Evolutionary conservation across 1,284 basidiomycete species (phyloP).

Genomic region (Chalciporus sp.): DNA sequence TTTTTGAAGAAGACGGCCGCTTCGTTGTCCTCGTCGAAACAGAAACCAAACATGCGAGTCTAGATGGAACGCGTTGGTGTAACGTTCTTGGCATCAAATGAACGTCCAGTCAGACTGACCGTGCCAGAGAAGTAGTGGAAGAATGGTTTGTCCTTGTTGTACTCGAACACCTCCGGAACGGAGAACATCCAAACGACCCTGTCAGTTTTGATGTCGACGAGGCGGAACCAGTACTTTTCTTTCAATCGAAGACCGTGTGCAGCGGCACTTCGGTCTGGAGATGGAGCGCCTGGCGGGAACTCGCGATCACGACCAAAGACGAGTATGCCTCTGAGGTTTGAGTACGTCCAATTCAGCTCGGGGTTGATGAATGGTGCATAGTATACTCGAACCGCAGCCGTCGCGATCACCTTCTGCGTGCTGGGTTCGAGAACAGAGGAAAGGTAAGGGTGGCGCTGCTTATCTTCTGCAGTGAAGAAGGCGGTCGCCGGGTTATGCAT

Average conservation of each 20-base stretch:
- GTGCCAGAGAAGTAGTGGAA: conserved; percentile 89
- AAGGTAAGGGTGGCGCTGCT: conserved; percentile 40
- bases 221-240: conserved; percentile 67
- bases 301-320: conserved; percentile 69
- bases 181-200: conserved; percentile 90
- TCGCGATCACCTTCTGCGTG: conserved; percentile 38
- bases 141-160: conserved; percentile 87
- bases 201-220: conserved; percentile 71
- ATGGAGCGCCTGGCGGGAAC: conserved; percentile 15
- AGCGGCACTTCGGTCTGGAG: conserved; percentile 18
- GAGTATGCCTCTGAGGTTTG: conserved; percentile 71
- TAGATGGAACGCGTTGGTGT: conserved; percentile 31
- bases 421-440: conserved; percentile 39
- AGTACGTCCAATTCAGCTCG: conserved; percentile 65
- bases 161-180: conserved; percentile 78
- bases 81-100: not conserved
- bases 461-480: conserved; percentile 41
- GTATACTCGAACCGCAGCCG: conserved; percentile 48
- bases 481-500: conserved; percentile 35
- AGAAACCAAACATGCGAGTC: conserved; percentile 81
- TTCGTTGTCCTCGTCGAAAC: conserved; percentile 69
- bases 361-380: conserved; percentile 52
- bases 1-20: conserved; percentile 55
- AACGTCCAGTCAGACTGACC: conserved; percentile 48
- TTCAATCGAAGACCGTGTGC: conserved; percentile 31